A percentile compares a stretch with the other conserved stretches of the same genome.
These are phyloP conservation scores for Plasmodium adleri DNA, from an alignment of 169 alveolate species.

Conservation along the genomic window DNA sequence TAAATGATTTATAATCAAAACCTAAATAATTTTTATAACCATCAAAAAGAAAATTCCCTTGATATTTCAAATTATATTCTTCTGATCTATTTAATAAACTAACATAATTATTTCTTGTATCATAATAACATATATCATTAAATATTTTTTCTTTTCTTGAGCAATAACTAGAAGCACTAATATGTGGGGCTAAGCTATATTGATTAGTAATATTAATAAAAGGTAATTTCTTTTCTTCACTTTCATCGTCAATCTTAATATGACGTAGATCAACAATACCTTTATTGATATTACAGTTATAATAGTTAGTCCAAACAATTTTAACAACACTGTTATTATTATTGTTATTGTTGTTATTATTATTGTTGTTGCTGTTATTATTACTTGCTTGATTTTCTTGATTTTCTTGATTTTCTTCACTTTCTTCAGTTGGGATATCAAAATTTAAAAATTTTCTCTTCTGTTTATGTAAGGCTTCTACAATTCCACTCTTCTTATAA, in stretches of 20 bases:
- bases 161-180: slow-evolving; percentile 20
- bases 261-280: slow-evolving; percentile 41
- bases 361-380: no score
- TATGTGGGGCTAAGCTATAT: slow-evolving; percentile 42
- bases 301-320: slow-evolving; percentile 30
- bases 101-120: slow-evolving; percentile 29
- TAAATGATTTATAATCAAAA: slow-evolving; percentile 37
- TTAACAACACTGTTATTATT: slow-evolving; percentile 5
- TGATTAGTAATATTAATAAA: slow-evolving; percentile 2
- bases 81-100: slow-evolving; percentile 12
- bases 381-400: neutral
- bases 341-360: no score
- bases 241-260: neutral
- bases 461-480: slow-evolving; percentile 4
- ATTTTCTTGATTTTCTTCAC: slow-evolving; percentile 4
- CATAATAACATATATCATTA: slow-evolving; percentile 48
- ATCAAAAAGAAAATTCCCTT: slow-evolving; percentile 34
- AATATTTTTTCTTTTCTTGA: slow-evolving; percentile 29
- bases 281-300: slow-evolving; percentile 60
- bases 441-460: slow-evolving; percentile 34
- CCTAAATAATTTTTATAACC: slow-evolving; percentile 51
- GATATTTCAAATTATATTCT: slow-evolving; percentile 20
- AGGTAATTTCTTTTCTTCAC: slow-evolving; percentile 15
- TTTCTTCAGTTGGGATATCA: neutral
- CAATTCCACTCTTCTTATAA: neutral